Base-by-base conservation (phyloP, 257 asterid genomes). In the Prunella vulgaris region DNA sequence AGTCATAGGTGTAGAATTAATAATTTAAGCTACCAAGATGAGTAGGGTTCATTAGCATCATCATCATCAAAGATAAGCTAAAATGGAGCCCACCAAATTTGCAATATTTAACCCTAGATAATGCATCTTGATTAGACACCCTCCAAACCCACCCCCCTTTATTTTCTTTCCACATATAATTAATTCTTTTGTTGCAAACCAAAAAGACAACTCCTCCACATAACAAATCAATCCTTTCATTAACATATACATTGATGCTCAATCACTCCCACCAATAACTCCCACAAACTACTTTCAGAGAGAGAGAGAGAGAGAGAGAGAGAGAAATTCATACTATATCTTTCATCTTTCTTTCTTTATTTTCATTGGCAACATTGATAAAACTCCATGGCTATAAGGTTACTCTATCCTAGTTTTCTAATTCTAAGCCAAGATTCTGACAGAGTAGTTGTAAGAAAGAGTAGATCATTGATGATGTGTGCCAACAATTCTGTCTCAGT, bases 51-150 rank as follows among this genome's bases (percentile, higher is more conserved):
- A 35, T 7, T 9, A 69, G 42, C 76, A 67, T 77, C 77, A 79
- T 68, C 6, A 30, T 30, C 78, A 60, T 64, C 62, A 74, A 87
- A 84, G 96, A 85, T 87, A 87, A 83, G 95, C 68, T 54, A 51
- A 49, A 28, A 33, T 51, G 86, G 92, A 60, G 52, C 85, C 92
- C 85, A 58, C 86, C 49, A 68, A 69, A 30, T 24, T 7, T 37
- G 38, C 58, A 12, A 15, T 27, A 35, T 52, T 72, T 27, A 21
- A 60, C 71, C 65, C 42, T n/a, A 37, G 72, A 80, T 72, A 66
- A 83, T 78, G 81, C 87, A 68, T 20, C 14, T 38, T 79, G 91
- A 79, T 75, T 71, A 75, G 84, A 83, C 84, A 74, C 76, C 80
- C 60, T 59, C 69, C 38, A 70, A 27, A 75, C 42, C 35, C n/a